Evolutionary conservation across 108 stramenopile genomes (phyloP).

Genomic region (Ochromonas danica): DNA sequence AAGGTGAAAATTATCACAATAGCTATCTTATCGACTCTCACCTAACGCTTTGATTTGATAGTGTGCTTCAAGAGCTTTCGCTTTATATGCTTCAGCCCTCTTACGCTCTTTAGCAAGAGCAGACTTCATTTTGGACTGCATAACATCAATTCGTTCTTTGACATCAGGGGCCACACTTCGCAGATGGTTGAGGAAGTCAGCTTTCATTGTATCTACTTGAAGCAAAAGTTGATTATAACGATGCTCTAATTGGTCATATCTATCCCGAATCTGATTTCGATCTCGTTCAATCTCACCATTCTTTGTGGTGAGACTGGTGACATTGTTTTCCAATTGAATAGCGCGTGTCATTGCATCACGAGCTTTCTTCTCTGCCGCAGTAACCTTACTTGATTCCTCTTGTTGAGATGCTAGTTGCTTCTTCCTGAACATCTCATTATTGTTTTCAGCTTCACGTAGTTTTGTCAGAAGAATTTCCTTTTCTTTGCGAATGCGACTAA

Average conservation of each 20-base stretch:
- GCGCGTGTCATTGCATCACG: background rate
- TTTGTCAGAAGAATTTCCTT: background rate
- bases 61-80: conserved; percentile 23
- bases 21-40: no score
- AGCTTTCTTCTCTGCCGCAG: background rate
- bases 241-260: background rate
- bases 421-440: background rate
- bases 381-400: background rate
- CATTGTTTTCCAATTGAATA: no score
- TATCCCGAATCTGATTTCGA: background rate
- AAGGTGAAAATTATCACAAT: no score
- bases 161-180: background rate
- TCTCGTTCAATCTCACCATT: no score
- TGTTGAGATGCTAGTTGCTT: background rate
- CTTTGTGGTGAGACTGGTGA: no score
- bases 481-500: background rate
- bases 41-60: background rate
- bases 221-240: background rate
- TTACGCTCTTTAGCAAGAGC: conserved; percentile 6
- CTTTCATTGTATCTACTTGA: background rate
- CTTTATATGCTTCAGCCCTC: conserved; percentile 30
- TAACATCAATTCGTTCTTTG: background rate
- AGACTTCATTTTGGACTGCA: background rate
- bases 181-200: background rate
- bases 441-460: background rate